A percentile compares a stretch with the other conserved stretches of the same genome.
Evolutionary conservation across 345 rosid species (phyloP).

Genomic region (Heritiera littoralis): DNA sequence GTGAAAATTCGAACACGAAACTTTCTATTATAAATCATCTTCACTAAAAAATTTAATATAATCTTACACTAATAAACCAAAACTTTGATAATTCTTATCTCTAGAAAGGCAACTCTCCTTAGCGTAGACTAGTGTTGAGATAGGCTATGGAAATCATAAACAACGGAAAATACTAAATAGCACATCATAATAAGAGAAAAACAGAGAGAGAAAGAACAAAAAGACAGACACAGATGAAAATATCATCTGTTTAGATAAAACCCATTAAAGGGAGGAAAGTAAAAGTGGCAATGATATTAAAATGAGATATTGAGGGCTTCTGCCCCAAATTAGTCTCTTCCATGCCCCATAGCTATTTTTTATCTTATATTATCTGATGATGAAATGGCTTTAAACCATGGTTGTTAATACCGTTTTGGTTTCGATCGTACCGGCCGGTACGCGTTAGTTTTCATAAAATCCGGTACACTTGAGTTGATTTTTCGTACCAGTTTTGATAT

Average conservation of each 20-base stretch:
- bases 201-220: background rate
- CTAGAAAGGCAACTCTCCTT: slow-evolving; percentile 31
- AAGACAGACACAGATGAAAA: background rate
- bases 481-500: too few species aligned
- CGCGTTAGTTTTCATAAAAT: too few species aligned
- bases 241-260: slow-evolving; percentile 27
- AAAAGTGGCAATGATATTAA: slow-evolving; percentile 28
- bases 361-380: slow-evolving; percentile 6
- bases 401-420: too few species aligned
- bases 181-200: background rate
- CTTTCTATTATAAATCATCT: too few species aligned
- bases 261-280: slow-evolving; percentile 26
- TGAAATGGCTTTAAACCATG: background rate
- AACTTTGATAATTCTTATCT: slow-evolving; percentile 1
- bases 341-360: slow-evolving; percentile 12
- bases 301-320: background rate
- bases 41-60: too few species aligned
- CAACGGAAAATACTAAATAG: slow-evolving; percentile 17
- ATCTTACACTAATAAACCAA: too few species aligned
- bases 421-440: too few species aligned
- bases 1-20: too few species aligned
- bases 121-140: slow-evolving; percentile 1
- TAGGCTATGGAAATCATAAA: slow-evolving; percentile 15
- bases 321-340: slow-evolving; percentile 4
- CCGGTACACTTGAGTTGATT: too few species aligned